Evolutionary conservation across 441 rosid genomes (phyloP).

Genomic region (Mallotus japonicus): DNA sequence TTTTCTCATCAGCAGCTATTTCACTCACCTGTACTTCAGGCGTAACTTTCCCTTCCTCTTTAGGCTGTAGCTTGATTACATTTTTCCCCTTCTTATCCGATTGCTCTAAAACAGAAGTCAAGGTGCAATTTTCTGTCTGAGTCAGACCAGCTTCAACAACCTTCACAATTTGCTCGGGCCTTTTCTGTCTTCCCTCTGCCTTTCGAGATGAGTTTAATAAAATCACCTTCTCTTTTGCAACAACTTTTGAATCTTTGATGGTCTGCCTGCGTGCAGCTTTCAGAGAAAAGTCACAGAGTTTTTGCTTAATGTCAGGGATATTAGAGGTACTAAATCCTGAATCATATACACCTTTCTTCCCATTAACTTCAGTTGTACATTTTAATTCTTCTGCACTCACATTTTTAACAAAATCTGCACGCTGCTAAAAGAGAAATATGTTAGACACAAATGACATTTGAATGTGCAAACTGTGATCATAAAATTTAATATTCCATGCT

Average conservation of each 20-base stretch:
- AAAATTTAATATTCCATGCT: not conserved
- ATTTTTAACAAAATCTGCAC: constrained; percentile 24
- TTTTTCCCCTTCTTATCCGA: constrained; percentile 35
- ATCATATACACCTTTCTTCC: constrained; percentile 22
- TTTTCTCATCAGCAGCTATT: constrained; percentile 25
- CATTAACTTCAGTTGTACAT: constrained; percentile 23
- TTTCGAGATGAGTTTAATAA: constrained; percentile 21
- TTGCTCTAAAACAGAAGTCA: constrained; percentile 37
- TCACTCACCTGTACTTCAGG: constrained; percentile 26
- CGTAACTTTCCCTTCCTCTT: constrained; percentile 27
- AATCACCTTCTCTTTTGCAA: constrained; percentile 18
- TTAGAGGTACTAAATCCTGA: constrained; percentile 21
- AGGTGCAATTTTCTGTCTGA: constrained; percentile 37
- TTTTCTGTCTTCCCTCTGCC: constrained; percentile 37
- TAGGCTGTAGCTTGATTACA: constrained; percentile 21
- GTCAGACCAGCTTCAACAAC: constrained; percentile 20
- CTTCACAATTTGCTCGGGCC: constrained; percentile 14
- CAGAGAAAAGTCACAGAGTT: constrained; percentile 25
- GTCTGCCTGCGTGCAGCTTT: constrained; percentile 27
- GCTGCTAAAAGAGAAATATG: constrained; percentile 34
- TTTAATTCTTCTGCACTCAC: constrained; percentile 22
- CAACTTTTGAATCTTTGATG: constrained; percentile 27
- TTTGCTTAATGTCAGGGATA: constrained; percentile 34
- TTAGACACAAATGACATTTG: constrained; percentile 7
- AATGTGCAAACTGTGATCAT: not conserved